A percentile compares a stretch with the other conserved stretches of the same genome.
Conservation (phyloP, 192 early-diverging fungal genomes). For the Paraglomus brasilianum region DNA sequence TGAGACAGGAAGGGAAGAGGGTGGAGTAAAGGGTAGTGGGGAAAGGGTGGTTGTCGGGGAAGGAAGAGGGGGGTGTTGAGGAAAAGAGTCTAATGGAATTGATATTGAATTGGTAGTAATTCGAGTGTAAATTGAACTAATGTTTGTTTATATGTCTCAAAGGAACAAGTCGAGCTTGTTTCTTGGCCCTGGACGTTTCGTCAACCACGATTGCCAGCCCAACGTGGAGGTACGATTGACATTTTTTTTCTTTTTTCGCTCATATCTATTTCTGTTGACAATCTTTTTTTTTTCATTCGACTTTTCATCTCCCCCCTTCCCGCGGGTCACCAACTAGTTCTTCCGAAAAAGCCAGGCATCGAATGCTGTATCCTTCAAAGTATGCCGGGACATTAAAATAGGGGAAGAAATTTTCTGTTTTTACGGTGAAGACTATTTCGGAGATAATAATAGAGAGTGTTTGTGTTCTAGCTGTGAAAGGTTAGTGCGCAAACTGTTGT, state of each 20-base stretch:
- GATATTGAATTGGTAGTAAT: too few relatives aligned
- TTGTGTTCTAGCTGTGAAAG: conserved; percentile 59
- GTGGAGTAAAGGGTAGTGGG: conserved; percentile 34
- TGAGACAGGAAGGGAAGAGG: background rate
- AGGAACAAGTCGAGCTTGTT: conserved; percentile 36
- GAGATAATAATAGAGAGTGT: conserved; percentile 58
- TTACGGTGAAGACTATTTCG: conserved; percentile 65
- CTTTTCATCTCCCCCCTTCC: background rate
- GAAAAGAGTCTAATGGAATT: too few relatives aligned
- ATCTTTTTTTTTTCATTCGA: background rate
- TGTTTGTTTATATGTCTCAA: too few relatives aligned
- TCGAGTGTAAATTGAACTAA: too few relatives aligned
- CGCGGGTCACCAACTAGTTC: background rate
- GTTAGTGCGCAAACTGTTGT: conserved; percentile 14
- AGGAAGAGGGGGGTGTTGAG: conserved; percentile 42
- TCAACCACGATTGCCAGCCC: conserved; percentile 64
- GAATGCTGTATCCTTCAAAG: conserved; percentile 57
- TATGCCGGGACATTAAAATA: conserved; percentile 43
- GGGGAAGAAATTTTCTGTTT: conserved; percentile 62
- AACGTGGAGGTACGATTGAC: conserved; percentile 44
- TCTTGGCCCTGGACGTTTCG: conserved; percentile 62
- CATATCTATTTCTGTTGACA: background rate
- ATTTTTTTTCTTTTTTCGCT: background rate
- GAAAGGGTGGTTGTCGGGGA: conserved; percentile 38
- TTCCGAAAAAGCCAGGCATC: conserved; percentile 1